A percentile compares a stretch with the other conserved stretches of the same genome.
phyloP scores from a whole-genome alignment of 805 yeast genomes.

The Wickerhamiella galacta region DNA sequence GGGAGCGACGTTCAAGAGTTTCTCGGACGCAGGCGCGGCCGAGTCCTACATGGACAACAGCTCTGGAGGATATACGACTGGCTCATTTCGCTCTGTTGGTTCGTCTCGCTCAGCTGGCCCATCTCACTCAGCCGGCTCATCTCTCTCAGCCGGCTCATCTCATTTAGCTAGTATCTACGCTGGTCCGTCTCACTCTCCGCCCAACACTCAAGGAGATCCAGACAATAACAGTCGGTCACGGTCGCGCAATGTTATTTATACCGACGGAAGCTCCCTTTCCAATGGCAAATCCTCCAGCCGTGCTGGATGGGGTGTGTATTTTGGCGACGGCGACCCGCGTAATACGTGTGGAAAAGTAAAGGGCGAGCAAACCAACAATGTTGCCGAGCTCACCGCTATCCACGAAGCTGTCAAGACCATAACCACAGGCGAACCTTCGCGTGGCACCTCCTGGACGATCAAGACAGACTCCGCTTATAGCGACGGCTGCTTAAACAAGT shows the following conservation, averaged over 20 bases:
- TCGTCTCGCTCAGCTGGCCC: too few species aligned
- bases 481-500: conserved; percentile 35
- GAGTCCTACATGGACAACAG: background rate
- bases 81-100: too few species aligned
- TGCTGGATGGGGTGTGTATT: conserved; percentile 53
- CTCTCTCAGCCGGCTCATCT: too few species aligned
- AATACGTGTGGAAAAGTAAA: conserved; percentile 40
- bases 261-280: conserved; percentile 24
- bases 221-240: too few species aligned
- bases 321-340: conserved; percentile 36
- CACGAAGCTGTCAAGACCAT: conserved; percentile 32
- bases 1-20: conserved; percentile 43
- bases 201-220: too few species aligned
- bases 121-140: too few species aligned
- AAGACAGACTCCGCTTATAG: conserved; percentile 60
- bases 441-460: conserved; percentile 21
- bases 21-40: conserved; percentile 13
- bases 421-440: conserved; percentile 9
- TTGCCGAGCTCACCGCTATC: conserved; percentile 66
- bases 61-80: too few species aligned
- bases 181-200: too few species aligned
- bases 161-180: too few species aligned
- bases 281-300: background rate
- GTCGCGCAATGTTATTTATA: conserved; percentile 35
- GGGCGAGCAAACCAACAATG: conserved; percentile 51